These are phyloP conservation scores for Maudiozyma serrabonitensis DNA, from an alignment of 805 yeast species.

Conservation along the genomic window DNA sequence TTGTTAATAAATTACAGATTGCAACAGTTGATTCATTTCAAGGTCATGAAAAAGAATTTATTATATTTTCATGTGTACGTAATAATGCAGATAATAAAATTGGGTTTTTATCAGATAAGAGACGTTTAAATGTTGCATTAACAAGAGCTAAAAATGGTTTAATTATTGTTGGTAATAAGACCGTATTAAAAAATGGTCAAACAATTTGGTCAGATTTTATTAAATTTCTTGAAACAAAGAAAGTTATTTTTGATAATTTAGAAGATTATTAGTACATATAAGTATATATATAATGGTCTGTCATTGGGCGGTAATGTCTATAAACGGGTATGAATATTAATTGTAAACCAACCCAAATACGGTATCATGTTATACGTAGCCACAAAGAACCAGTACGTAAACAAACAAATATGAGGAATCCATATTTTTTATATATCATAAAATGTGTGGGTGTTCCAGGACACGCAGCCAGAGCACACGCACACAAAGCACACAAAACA, in stretches of 20 bases:
- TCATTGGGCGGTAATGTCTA: too few relatives aligned
- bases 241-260: slow-evolving; percentile 22
- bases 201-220: slow-evolving; percentile 44
- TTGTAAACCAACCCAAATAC: too few relatives aligned
- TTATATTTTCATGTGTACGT: slow-evolving; percentile 72
- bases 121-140: slow-evolving; percentile 64
- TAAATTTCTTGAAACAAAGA: slow-evolving; percentile 30
- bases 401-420: too few relatives aligned
- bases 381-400: too few relatives aligned
- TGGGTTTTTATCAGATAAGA: slow-evolving; percentile 51
- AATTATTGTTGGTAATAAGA: slow-evolving; percentile 51
- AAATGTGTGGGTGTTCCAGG: too few relatives aligned
- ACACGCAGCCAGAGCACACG: too few relatives aligned
- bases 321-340: too few relatives aligned
- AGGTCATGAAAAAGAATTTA: slow-evolving; percentile 80
- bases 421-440: too few relatives aligned
- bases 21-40: slow-evolving; percentile 83
- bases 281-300: too few relatives aligned
- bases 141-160: slow-evolving; percentile 60
- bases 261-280: slow-evolving; percentile 10
- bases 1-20: slow-evolving; percentile 37
- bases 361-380: too few relatives aligned
- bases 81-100: slow-evolving; percentile 43
- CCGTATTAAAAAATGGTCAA: slow-evolving; percentile 38
- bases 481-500: too few relatives aligned